Evolutionary conservation across 306 rosid genomes (phyloP), one percentile per base, ranked within the genome.

Genomic region (Clitoria ternatea): DNA sequence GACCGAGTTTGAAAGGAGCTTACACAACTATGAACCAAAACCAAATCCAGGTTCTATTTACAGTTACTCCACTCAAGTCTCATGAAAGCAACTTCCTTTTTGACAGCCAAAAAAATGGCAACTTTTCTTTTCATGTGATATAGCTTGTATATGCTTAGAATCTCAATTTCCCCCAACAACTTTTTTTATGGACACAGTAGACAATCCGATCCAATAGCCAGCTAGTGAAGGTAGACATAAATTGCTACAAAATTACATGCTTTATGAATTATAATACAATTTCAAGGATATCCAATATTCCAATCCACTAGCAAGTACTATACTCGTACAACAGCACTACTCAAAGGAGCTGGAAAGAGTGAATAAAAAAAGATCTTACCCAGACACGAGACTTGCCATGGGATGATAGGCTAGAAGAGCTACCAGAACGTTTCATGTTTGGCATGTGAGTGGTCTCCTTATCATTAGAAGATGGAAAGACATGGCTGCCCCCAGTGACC

Each of bases 381-480:
- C 98, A 92, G 50, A 86, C 69, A 22, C 60, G 82, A 72, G 88
- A 62, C 53, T 60, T 87, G 69, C 45, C 33, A 29, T 70, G 80
- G 13, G 77, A 48, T 27, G 6, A 0, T 7, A 59, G 18, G 50
- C 48, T 75, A 5, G 91, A 83, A 79, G 80, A 72, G 73, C 91
- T 91, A 2, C 77, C 85, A 45, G 62, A 73, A 53, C 80, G 79
- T 65, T 76, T 79, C 20, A 76, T 62, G 35, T 43, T 50, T 82
- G 18, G 8, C 35, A 53, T 66, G 24, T 60, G 12, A 44, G 73
- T 55, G 44, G 7, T 68, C 8, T 73, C 82, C 57, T 79, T 83
- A 19, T 79, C 83, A 29, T 54, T 61, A 74, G 82, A 76, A 26
- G 91, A 80, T 14, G 96, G 90, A 45, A 86, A 92, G 63, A 85